phyloP scores from a whole-genome alignment of 2,329 filamentous ascomycete species.

The Aciculosporium take region DNA sequence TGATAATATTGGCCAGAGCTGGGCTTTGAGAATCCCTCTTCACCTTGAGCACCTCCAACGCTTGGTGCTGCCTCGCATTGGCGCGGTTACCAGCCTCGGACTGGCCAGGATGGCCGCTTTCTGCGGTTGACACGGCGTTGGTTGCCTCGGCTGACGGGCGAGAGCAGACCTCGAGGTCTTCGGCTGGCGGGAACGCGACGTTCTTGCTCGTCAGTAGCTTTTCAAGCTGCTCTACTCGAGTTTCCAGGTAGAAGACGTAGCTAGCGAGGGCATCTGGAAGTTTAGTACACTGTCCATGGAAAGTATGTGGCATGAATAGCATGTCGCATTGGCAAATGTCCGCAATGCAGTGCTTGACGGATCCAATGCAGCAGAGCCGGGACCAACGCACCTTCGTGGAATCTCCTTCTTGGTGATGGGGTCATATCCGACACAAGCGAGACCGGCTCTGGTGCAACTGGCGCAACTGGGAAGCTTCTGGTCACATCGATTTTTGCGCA shows the following conservation, averaged over 20 bases:
- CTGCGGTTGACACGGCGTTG: slow-evolving; percentile 18
- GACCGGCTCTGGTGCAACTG: slow-evolving; percentile 82
- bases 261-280: slow-evolving; percentile 27
- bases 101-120: slow-evolving; percentile 19
- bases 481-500: slow-evolving; percentile 91
- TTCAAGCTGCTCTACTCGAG: slow-evolving; percentile 72
- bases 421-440: slow-evolving; percentile 88
- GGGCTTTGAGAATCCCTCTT: slow-evolving; percentile 21
- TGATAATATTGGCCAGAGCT: slow-evolving; percentile 60
- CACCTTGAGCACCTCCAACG: slow-evolving; percentile 18
- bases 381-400: slow-evolving; percentile 75
- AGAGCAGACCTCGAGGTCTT: slow-evolving; percentile 51
- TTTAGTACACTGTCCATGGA: not conserved
- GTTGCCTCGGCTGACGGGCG: slow-evolving; percentile 27
- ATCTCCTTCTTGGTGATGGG: slow-evolving; percentile 95
- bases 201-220: slow-evolving; percentile 53
- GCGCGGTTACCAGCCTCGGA: slow-evolving; percentile 17
- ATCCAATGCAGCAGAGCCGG: slow-evolving; percentile 27
- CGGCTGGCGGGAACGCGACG: slow-evolving; percentile 57
- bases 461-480: slow-evolving; percentile 83
- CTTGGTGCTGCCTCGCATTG: slow-evolving; percentile 16
- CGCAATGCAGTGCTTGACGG: no score
- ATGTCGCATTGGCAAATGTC: not conserved
- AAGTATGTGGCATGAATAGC: no score
- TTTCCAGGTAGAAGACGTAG: slow-evolving; percentile 92